Evolutionary conservation across 129 eudicot genomes (phyloP).

Genomic region (Smallanthus sonchifolius): DNA sequence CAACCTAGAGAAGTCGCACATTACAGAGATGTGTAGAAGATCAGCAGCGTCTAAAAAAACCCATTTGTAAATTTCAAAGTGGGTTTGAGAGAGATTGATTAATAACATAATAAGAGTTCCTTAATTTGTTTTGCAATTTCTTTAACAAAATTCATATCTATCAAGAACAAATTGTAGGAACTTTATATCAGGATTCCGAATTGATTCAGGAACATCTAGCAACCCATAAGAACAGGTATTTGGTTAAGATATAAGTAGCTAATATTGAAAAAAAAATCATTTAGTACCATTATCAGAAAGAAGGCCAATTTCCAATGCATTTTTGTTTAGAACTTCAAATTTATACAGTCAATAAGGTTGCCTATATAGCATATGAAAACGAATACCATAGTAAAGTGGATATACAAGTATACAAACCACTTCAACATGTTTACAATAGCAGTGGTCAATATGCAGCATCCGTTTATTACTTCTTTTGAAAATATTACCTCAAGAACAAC

Average conservation of each 20-base stretch:
- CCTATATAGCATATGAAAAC: neutral
- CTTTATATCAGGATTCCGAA: neutral
- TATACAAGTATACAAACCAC: conserved; percentile 8
- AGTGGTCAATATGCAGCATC: neutral
- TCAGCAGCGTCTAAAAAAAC: neutral
- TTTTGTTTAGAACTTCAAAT: neutral
- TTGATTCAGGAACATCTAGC: neutral
- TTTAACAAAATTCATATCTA: neutral
- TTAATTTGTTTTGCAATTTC: neutral
- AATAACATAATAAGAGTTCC: neutral
- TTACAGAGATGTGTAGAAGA: neutral
- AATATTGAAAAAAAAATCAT: neutral
- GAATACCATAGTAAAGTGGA: conserved; percentile 1
- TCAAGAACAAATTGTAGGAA: neutral
- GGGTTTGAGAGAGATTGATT: neutral
- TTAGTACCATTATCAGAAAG: neutral
- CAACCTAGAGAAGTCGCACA: neutral
- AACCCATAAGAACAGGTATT: neutral
- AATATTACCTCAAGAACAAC: conserved; percentile 85
- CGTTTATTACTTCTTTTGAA: neutral
- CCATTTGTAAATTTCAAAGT: neutral
- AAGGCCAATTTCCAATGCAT: neutral
- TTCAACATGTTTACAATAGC: neutral
- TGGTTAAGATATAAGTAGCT: neutral
- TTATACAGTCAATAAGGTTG: neutral